Conservation (phyloP, 2,329 filamentous ascomycete species). For the Fusarium nelsonii region DNA sequence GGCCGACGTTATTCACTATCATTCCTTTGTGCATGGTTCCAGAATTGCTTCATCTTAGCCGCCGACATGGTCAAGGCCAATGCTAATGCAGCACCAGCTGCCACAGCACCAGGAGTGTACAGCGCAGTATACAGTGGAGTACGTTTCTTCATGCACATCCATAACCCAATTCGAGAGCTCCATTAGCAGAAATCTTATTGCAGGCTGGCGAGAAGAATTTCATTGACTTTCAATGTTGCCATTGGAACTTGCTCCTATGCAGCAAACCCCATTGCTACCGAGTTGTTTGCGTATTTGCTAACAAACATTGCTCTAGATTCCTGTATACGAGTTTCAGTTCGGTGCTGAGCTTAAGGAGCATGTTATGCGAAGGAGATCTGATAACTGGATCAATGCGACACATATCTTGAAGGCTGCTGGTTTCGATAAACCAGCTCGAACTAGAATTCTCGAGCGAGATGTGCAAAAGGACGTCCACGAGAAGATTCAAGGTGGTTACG, state of each 20-base stretch:
- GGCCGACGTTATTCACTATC: slow-evolving; percentile 4
- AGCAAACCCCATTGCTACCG: slow-evolving; percentile 1
- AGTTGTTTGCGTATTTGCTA: background rate
- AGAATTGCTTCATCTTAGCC: slow-evolving; percentile 41
- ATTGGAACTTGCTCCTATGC: background rate
- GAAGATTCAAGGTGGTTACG: slow-evolving; percentile 98
- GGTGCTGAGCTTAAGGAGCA: slow-evolving; percentile 82
- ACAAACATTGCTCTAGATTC: slow-evolving; percentile 71
- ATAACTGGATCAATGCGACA: slow-evolving; percentile 99
- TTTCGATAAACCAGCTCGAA: slow-evolving; percentile 96
- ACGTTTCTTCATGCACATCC: slow-evolving; percentile 51
- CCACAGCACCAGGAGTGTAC: slow-evolving; percentile 66
- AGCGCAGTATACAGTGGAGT: slow-evolving; percentile 78
- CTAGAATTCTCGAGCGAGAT: slow-evolving; percentile 93
- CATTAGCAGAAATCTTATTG: slow-evolving; percentile 1
- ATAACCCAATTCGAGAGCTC: background rate
- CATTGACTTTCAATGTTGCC: slow-evolving; percentile 9
- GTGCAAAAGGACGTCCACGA: slow-evolving; percentile 97
- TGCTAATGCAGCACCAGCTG: slow-evolving; percentile 46
- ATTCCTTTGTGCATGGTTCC: slow-evolving; percentile 35
- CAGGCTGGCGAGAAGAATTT: background rate
- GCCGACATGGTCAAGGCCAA: slow-evolving; percentile 62
- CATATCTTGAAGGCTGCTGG: slow-evolving; percentile 97
- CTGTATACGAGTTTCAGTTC: slow-evolving; percentile 93
- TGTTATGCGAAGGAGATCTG: slow-evolving; percentile 93